Percentiles rank a stretch among this genome's conserved stretches.
These are phyloP conservation scores for Sphenostylis stenocarpa DNA, from an alignment of 306 rosid species.

Conservation along the genomic window DNA sequence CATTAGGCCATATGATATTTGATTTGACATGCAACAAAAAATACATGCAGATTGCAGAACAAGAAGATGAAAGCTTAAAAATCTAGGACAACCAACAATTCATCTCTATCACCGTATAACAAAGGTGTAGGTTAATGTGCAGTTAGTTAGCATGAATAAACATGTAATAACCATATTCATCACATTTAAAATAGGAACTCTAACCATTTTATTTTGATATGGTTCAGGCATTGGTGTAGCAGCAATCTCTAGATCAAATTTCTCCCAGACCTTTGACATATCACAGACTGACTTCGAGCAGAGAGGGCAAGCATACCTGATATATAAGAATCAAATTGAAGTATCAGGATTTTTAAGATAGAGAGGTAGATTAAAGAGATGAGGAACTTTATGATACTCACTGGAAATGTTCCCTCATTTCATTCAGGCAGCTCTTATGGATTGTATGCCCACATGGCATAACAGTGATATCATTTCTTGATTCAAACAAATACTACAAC, in stretches of 20 bases:
- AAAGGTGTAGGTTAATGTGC: background rate
- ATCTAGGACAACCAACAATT: background rate
- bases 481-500: slow-evolving; percentile 75
- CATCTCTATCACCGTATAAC: background rate
- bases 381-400: slow-evolving; percentile 35
- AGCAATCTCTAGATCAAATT: slow-evolving; percentile 73
- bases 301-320: slow-evolving; percentile 82
- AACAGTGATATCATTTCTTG: slow-evolving; percentile 61
- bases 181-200: background rate
- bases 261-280: slow-evolving; percentile 94
- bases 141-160: background rate
- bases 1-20: background rate
- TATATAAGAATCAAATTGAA: background rate
- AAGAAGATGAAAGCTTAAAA: background rate
- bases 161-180: background rate
- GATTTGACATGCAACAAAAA: background rate
- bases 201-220: slow-evolving; percentile 65
- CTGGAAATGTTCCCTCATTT: slow-evolving; percentile 86
- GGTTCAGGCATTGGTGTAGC: slow-evolving; percentile 69
- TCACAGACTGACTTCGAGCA: slow-evolving; percentile 86
- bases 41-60: background rate
- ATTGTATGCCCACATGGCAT: slow-evolving; percentile 94
- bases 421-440: slow-evolving; percentile 70
- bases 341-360: background rate
- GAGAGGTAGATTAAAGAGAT: background rate